These are phyloP conservation scores for Rhytidiadelphus loreus DNA, from an alignment of 225 moss, liverwort and hornwort species.

Conservation along the genomic window DNA sequence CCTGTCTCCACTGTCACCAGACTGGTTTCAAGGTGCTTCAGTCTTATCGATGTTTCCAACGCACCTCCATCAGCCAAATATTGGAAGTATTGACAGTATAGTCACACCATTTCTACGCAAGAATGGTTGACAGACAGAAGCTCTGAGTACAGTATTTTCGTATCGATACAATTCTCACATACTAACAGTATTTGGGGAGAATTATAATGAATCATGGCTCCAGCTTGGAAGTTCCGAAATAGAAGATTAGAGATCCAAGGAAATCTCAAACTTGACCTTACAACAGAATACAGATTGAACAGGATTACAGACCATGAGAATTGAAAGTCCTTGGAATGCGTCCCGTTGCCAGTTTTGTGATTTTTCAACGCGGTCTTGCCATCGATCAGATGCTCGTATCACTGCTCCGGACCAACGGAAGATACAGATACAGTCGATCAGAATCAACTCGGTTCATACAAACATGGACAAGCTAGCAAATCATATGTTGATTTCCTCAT, in stretches of 20 bases:
- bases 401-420: background rate
- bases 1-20: accelerated
- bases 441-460: background rate
- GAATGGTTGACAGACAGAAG: background rate
- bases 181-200: background rate
- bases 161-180: background rate
- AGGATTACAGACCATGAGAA: background rate
- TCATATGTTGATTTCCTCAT: too few species aligned
- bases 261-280: background rate
- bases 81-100: background rate
- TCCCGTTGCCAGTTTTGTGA: too few species aligned
- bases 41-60: background rate
- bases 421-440: background rate
- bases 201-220: background rate
- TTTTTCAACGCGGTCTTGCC: background rate
- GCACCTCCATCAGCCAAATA: background rate
- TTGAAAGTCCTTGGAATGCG: background rate
- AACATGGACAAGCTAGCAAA: background rate
- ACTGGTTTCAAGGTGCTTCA: background rate
- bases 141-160: background rate
- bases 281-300: background rate
- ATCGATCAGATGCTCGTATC: background rate
- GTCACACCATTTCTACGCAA: background rate
- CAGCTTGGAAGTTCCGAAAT: background rate
- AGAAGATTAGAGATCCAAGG: background rate